phyloP scores from a whole-genome alignment of 352 stramenopile species.

The Pythium sp. region DNA sequence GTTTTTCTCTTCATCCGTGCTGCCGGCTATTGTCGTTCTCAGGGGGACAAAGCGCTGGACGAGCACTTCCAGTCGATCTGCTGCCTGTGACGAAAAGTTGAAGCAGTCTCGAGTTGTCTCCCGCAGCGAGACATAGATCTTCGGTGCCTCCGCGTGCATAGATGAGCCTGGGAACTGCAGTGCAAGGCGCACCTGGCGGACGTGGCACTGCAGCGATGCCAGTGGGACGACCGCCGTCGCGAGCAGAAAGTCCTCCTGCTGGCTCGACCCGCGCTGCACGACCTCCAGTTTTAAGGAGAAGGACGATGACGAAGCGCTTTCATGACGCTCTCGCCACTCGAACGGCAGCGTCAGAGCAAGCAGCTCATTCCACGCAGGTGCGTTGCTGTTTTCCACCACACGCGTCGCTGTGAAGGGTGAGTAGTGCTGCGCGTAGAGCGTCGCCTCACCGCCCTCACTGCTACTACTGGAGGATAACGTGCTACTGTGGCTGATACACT shows the following conservation, averaged over 20 bases:
- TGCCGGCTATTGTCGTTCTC: background rate
- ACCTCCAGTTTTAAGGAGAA: conserved; percentile 48
- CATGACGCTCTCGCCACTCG: conserved; percentile 25
- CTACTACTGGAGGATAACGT: conserved; percentile 5
- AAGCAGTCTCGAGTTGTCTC: conserved; percentile 15
- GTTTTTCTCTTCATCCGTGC: background rate
- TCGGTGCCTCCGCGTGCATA: background rate
- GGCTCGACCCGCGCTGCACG: conserved; percentile 51
- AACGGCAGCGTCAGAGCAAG: conserved; percentile 50
- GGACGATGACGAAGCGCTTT: background rate
- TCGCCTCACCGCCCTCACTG: conserved; percentile 12
- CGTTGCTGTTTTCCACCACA: conserved; percentile 37
- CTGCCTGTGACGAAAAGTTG: background rate
- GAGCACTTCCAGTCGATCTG: conserved; percentile 23
- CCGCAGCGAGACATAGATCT: conserved; percentile 21
- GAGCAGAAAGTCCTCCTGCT: conserved; percentile 64
- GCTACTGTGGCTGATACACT: conserved; percentile 10
- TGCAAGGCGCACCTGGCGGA: conserved; percentile 27
- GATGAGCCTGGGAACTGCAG: conserved; percentile 21
- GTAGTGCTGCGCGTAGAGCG: conserved; percentile 43
- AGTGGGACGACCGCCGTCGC: conserved; percentile 30
- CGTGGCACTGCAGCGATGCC: conserved; percentile 14
- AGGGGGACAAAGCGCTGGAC: conserved; percentile 16
- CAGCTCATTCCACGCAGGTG: conserved; percentile 66
- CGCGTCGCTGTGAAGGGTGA: conserved; percentile 69